Conservation (phyloP, 2,329 filamentous ascomycete species). For the Colletotrichum salicis region DNA sequence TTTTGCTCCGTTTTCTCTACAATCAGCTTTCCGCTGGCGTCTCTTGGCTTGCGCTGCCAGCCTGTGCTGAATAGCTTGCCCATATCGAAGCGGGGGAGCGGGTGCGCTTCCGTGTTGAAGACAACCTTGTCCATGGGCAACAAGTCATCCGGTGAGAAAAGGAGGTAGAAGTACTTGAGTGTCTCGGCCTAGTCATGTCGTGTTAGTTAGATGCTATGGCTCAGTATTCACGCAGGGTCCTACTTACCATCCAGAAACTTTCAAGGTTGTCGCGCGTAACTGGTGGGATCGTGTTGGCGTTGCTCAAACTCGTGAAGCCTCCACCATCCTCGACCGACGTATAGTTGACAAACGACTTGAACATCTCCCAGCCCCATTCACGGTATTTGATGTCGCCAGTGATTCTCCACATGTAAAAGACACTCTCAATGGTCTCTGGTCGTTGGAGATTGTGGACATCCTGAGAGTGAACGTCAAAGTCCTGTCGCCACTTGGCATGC, state of each 20-base stretch:
- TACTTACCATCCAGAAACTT: slow-evolving; percentile 92
- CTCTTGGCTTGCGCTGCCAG: slow-evolving; percentile 78
- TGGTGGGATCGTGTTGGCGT: slow-evolving; percentile 79
- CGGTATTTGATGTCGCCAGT: slow-evolving; percentile 90
- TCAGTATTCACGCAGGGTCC: background rate
- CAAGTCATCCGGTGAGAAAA: slow-evolving; percentile 87
- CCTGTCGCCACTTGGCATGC: slow-evolving; percentile 76
- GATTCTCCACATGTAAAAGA: slow-evolving; percentile 99
- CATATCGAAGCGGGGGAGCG: slow-evolving; percentile 87
- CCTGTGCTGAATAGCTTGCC: slow-evolving; percentile 81
- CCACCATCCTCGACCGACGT: slow-evolving; percentile 81
- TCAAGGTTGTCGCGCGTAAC: slow-evolving; percentile 90
- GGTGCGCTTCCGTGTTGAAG: slow-evolving; percentile 95
- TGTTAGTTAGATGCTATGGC: background rate
- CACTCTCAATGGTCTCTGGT: slow-evolving; percentile 93
- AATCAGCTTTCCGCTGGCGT: slow-evolving; percentile 54
- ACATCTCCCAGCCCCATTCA: slow-evolving; percentile 99
- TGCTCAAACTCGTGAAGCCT: slow-evolving; percentile 83
- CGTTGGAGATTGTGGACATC: slow-evolving; percentile 94
- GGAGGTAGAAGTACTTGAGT: slow-evolving; percentile 95
- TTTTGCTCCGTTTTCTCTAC: background rate
- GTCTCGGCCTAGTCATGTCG: slow-evolving; percentile 81
- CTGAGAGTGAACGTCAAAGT: slow-evolving; percentile 82
- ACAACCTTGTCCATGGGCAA: slow-evolving; percentile 88
- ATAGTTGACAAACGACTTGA: slow-evolving; percentile 88